A percentile compares a stretch with the other conserved stretches of the same genome.
These are phyloP conservation scores for Lophiotrema nucula DNA, from an alignment of 495 filamentous ascomycete genomes.

Conservation along the genomic window DNA sequence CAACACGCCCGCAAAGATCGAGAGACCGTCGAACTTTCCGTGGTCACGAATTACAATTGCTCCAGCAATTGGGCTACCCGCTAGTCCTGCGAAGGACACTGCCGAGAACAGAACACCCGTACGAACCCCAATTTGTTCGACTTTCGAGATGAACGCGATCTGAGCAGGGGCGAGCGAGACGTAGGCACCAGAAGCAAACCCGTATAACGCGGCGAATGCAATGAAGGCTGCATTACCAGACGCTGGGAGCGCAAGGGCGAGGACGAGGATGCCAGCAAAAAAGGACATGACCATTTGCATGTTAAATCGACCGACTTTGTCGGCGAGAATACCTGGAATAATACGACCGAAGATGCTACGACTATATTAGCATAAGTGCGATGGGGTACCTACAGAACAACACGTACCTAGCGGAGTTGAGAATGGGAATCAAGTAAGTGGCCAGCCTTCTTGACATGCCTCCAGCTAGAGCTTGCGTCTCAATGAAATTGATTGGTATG, in stretches of 20 bases:
- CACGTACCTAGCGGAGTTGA: conserved; percentile 66
- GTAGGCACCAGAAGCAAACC: conserved; percentile 68
- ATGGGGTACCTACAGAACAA: neutral
- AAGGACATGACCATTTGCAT: conserved; percentile 62
- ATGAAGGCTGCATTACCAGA: conserved; percentile 61
- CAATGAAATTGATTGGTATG: conserved; percentile 71
- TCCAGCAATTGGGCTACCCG: conserved; percentile 71
- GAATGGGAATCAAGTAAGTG: conserved; percentile 66
- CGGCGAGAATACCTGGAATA: conserved; percentile 67
- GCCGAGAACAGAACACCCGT: conserved; percentile 67
- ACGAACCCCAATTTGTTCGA: conserved; percentile 70
- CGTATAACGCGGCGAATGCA: conserved; percentile 65
- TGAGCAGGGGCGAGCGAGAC: conserved; percentile 63
- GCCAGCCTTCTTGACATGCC: conserved; percentile 61
- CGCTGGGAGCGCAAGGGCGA: conserved; percentile 69
- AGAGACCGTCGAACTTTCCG: conserved; percentile 57
- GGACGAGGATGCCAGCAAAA: conserved; percentile 60
- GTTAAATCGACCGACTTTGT: conserved; percentile 73
- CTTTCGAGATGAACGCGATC: conserved; percentile 69
- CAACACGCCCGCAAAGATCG: conserved; percentile 66
- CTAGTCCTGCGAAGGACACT: conserved; percentile 63
- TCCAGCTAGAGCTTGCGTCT: conserved; percentile 54
- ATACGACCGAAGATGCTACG: conserved; percentile 69
- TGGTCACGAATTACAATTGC: conserved; percentile 57
- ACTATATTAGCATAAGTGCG: conserved; percentile 5